These are phyloP conservation scores for Aspergillus sergii DNA, from an alignment of 2,329 filamentous ascomycete species.

Conservation along the genomic window DNA sequence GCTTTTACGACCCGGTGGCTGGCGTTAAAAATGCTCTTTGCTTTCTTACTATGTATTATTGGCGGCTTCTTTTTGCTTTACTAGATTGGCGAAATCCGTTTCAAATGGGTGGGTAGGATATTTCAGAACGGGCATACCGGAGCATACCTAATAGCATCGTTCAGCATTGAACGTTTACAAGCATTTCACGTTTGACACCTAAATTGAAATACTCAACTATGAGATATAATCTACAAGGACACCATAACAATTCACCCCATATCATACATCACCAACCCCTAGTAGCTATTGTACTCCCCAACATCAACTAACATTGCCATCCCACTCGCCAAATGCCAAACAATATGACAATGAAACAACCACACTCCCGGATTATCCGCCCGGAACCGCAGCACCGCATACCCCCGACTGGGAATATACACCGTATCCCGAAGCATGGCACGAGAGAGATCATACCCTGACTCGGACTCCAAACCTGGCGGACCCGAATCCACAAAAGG, in stretches of 20 bases:
- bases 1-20: neutral
- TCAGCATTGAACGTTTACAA: neutral
- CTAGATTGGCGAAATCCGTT: neutral
- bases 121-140: neutral
- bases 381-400: conserved; percentile 58
- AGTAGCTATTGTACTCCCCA: conserved; percentile 10
- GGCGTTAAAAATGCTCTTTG: neutral
- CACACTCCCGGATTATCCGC: conserved; percentile 57
- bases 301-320: conserved; percentile 48
- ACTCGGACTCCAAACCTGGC: conserved; percentile 20
- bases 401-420: conserved; percentile 56
- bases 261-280: neutral
- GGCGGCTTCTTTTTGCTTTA: neutral
- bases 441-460: conserved; percentile 27
- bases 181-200: neutral
- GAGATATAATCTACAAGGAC: neutral
- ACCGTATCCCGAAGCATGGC: conserved; percentile 57
- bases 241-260: neutral
- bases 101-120: neutral
- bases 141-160: neutral
- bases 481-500: conserved; percentile 31
- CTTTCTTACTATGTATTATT: conserved; percentile 1
- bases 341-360: conserved; percentile 55
- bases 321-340: conserved; percentile 54
- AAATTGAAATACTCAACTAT: neutral